These are phyloP conservation scores for Cylindrotheca fusiformis DNA, from an alignment of 108 stramenopile genomes.

Conservation along the genomic window DNA sequence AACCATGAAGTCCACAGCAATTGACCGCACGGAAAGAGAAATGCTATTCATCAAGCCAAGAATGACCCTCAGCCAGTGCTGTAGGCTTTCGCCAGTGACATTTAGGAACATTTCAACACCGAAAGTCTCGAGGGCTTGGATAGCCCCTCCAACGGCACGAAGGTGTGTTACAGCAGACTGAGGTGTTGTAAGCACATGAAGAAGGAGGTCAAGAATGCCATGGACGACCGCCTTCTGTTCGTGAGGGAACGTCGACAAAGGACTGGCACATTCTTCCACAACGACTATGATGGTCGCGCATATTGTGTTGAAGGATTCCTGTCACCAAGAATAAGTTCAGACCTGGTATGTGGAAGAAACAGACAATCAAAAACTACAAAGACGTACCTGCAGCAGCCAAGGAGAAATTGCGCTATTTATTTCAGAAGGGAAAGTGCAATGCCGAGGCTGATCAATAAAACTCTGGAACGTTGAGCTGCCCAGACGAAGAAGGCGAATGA, in stretches of 20 bases:
- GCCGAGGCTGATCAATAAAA: slow-evolving; percentile 46
- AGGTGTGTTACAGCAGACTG: slow-evolving; percentile 83
- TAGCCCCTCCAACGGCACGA: slow-evolving; percentile 74
- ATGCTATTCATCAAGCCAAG: slow-evolving; percentile 80
- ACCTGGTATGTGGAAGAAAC: too few relatives aligned
- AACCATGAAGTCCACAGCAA: slow-evolving; percentile 81
- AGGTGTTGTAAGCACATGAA: slow-evolving; percentile 77
- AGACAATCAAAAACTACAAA: neutral
- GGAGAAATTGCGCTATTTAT: slow-evolving; percentile 42
- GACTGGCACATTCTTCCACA: slow-evolving; percentile 68
- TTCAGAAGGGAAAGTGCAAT: slow-evolving; percentile 34
- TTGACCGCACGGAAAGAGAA: slow-evolving; percentile 82
- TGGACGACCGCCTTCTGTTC: slow-evolving; percentile 56
- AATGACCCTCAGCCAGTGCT: slow-evolving; percentile 79
- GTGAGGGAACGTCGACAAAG: slow-evolving; percentile 31
- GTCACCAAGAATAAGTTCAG: neutral
- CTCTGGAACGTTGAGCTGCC: slow-evolving; percentile 70
- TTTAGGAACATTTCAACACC: slow-evolving; percentile 67
- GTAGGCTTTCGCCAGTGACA: slow-evolving; percentile 49
- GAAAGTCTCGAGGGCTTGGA: slow-evolving; percentile 80
- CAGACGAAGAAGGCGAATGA: slow-evolving; percentile 63
- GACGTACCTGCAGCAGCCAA: slow-evolving; percentile 49
- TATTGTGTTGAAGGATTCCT: slow-evolving; percentile 86
- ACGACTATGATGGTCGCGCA: slow-evolving; percentile 72
- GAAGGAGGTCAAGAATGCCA: slow-evolving; percentile 68